Conservation (phyloP, 768 basidiomycete genomes). For the Boletus coccyginus region DNA sequence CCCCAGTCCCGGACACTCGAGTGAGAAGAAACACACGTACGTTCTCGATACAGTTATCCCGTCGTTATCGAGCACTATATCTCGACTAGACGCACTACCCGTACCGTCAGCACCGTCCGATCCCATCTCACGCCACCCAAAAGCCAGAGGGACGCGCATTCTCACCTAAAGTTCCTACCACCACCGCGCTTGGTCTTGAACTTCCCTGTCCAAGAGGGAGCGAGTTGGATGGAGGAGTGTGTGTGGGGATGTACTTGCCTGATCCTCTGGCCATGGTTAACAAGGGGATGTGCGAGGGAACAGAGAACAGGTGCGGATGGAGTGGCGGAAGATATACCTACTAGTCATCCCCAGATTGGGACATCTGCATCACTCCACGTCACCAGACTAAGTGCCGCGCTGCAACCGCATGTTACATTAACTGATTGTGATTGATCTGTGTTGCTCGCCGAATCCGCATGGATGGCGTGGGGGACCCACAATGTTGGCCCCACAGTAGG, state of each 20-base stretch:
- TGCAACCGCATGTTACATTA: too few relatives aligned
- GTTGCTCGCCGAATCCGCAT: too few relatives aligned
- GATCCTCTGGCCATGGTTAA: constrained; percentile 32
- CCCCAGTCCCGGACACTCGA: constrained; percentile 2
- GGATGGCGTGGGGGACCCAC: too few relatives aligned
- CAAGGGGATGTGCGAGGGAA: neutral
- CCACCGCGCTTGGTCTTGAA: constrained; percentile 88
- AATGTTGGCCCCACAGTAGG: too few relatives aligned
- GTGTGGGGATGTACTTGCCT: constrained; percentile 12
- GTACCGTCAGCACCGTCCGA: constrained; percentile 9
- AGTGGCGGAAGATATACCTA: neutral
- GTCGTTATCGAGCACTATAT: constrained; percentile 56
- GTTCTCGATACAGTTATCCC: constrained; percentile 51
- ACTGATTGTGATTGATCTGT: too few relatives aligned
- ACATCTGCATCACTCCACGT: neutral
- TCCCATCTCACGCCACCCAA: neutral
- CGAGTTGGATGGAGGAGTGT: too few relatives aligned
- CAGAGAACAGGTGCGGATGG: neutral
- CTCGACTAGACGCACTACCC: constrained; percentile 39
- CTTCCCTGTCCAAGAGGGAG: constrained; percentile 48
- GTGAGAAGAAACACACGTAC: constrained; percentile 33
- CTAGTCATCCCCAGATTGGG: constrained; percentile 12
- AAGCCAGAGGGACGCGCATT: neutral
- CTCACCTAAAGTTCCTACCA: constrained; percentile 78
- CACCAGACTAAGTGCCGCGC: too few relatives aligned